Evolutionary conservation across 768 basidiomycete genomes (phyloP).

Genomic region (Lanmaoa rubissima): DNA sequence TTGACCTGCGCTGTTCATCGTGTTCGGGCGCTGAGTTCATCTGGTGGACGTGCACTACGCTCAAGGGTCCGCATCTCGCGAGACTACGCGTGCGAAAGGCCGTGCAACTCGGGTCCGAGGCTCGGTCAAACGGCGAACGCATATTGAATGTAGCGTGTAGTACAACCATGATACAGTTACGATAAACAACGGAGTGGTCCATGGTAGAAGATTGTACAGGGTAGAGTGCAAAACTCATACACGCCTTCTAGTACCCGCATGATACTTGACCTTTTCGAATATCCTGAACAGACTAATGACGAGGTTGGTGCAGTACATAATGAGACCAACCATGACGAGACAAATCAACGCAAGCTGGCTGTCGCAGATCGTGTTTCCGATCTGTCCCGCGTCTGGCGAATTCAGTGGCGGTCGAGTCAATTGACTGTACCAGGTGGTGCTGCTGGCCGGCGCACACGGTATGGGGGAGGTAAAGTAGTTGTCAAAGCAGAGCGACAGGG

Average conservation of each 20-base stretch:
- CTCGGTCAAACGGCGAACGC: neutral
- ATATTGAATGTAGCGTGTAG: neutral
- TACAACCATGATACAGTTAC: neutral
- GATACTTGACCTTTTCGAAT: constrained; percentile 86
- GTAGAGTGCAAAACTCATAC: constrained; percentile 2
- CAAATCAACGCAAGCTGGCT: constrained; percentile 75
- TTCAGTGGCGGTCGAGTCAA: constrained; percentile 44
- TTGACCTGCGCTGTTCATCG: constrained; percentile 15
- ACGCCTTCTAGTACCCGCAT: constrained; percentile 37
- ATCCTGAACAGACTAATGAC: constrained; percentile 83
- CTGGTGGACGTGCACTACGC: neutral
- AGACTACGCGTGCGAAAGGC: constrained; percentile 12
- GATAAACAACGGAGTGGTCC: neutral
- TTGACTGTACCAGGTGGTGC: constrained; percentile 72
- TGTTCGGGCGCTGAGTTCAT: constrained; percentile 16
- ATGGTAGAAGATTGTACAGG: neutral
- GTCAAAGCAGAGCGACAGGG: constrained; percentile 85
- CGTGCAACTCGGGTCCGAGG: neutral
- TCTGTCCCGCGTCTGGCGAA: constrained; percentile 35
- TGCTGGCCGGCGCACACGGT: constrained; percentile 62
- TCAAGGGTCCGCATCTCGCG: neutral
- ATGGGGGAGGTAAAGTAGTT: constrained; percentile 88
- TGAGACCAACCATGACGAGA: constrained; percentile 71
- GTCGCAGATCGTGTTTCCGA: constrained; percentile 65
- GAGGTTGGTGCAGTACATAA: constrained; percentile 82